A percentile compares a stretch with the other conserved stretches of the same genome.
Evolutionary conservation across 768 basidiomycete species (phyloP).

Genomic region (Artomyces pyxidatus): DNA sequence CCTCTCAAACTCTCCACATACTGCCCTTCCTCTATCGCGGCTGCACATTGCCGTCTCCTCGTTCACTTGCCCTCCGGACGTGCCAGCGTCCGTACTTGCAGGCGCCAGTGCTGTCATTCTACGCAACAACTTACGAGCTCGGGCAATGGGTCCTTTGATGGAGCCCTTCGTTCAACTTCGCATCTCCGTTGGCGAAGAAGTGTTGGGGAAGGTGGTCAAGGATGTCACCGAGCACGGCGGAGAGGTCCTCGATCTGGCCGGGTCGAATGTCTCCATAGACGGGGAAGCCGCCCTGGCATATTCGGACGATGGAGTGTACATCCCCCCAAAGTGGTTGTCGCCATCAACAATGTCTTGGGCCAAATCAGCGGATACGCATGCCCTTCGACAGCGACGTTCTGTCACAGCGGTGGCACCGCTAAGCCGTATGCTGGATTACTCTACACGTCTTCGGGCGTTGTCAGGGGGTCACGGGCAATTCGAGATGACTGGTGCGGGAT

Average conservation of each 20-base stretch:
- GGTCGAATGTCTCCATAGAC: conserved; percentile 29
- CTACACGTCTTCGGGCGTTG: conserved; percentile 66
- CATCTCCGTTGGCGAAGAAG: conserved; percentile 56
- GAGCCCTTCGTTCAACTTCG: conserved; percentile 73
- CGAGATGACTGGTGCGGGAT: conserved; percentile 75
- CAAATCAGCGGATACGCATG: conserved; percentile 18
- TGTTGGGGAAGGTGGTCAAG: conserved; percentile 69
- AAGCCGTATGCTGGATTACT: conserved; percentile 77
- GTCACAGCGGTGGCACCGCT: conserved; percentile 68
- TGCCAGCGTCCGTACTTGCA: conserved; percentile 46
- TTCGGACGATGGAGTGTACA: conserved; percentile 56
- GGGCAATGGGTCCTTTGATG: conserved; percentile 65
- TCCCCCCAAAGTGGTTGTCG: conserved; percentile 70
- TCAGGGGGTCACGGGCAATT: conserved; percentile 79
- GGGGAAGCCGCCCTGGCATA: conserved; percentile 34
- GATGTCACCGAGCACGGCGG: conserved; percentile 80
- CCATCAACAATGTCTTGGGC: conserved; percentile 42
- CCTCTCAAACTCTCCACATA: conserved; percentile 73
- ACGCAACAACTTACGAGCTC: conserved; percentile 49
- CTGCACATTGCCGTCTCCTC: conserved; percentile 47
- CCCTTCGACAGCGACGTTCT: conserved; percentile 45
- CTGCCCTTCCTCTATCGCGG: conserved; percentile 60
- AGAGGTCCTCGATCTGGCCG: conserved; percentile 63
- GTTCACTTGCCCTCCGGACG: conserved; percentile 34
- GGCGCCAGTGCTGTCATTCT: conserved; percentile 59